Percentiles rank a stretch among this genome's conserved stretches.
Conservation (phyloP, 306 rosid species). For the Fragaria nilgerrensis region DNA sequence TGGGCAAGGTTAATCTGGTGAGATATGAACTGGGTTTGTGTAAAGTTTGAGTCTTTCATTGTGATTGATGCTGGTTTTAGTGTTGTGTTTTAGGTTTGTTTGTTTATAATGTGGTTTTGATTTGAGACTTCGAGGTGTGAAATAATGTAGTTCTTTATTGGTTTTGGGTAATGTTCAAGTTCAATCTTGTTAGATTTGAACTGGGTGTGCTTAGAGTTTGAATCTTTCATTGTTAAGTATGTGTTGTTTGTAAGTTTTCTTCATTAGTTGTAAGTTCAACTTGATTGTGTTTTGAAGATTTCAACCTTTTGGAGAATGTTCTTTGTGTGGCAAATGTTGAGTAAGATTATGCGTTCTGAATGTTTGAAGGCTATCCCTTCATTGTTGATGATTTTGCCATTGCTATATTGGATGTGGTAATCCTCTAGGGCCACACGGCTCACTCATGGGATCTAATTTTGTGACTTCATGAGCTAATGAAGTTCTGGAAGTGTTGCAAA, state of each 20-base stretch:
- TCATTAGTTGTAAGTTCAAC: neutral
- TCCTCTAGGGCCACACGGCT: neutral
- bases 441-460: neutral
- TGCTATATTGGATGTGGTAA: neutral
- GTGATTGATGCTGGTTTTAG: too few relatives aligned
- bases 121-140: neutral
- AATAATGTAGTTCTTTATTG: neutral
- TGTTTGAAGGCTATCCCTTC: neutral
- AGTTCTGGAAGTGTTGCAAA: neutral
- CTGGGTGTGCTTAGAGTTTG: neutral
- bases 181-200: neutral
- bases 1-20: too few relatives aligned
- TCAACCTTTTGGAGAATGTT: neutral
- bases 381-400: neutral
- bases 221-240: neutral
- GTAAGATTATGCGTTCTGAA: neutral
- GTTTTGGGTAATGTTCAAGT: neutral
- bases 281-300: neutral
- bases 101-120: neutral
- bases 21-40: constrained; percentile 15
- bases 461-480: neutral
- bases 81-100: too few relatives aligned
- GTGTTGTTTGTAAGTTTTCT: neutral
- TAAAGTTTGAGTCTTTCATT: neutral
- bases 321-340: neutral